Evolutionary conservation across 129 eudicot species (phyloP).

Genomic region (Arctium lappa): DNA sequence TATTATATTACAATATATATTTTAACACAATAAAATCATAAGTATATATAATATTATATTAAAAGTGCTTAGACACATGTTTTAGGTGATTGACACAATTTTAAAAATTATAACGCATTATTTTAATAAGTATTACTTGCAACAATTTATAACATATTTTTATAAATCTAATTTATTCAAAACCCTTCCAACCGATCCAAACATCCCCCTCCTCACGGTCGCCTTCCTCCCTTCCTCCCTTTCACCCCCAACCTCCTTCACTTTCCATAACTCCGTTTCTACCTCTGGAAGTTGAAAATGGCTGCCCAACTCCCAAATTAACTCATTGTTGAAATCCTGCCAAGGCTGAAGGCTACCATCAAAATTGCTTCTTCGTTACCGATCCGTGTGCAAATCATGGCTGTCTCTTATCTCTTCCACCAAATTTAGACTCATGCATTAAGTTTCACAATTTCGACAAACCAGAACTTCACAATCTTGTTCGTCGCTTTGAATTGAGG

Average conservation of each 20-base stretch:
- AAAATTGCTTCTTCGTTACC: not conserved
- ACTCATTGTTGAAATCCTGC: not conserved
- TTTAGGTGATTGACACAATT: too few relatives aligned
- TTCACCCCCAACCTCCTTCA: not conserved
- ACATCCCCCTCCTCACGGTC: not conserved
- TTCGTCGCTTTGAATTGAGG: not conserved
- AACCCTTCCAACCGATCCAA: not conserved
- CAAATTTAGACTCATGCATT: not conserved
- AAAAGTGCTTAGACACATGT: too few relatives aligned
- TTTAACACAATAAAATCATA: too few relatives aligned
- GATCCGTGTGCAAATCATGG: not conserved
- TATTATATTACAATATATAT: too few relatives aligned
- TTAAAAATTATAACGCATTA: too few relatives aligned
- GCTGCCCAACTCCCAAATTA: not conserved
- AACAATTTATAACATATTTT: too few relatives aligned
- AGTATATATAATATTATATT: too few relatives aligned
- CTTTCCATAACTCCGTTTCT: not conserved
- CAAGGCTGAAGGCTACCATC: not conserved
- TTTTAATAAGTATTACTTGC: too few relatives aligned
- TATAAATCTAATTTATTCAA: too few relatives aligned
- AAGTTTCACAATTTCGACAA: not conserved
- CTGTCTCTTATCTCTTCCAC: not conserved
- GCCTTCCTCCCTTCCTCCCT: not conserved
- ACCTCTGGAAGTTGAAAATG: not conserved
- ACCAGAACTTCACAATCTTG: not conserved